Base-by-base conservation (phyloP, 495 filamentous ascomycete genomes). In the Neurospora sp. region DNA sequence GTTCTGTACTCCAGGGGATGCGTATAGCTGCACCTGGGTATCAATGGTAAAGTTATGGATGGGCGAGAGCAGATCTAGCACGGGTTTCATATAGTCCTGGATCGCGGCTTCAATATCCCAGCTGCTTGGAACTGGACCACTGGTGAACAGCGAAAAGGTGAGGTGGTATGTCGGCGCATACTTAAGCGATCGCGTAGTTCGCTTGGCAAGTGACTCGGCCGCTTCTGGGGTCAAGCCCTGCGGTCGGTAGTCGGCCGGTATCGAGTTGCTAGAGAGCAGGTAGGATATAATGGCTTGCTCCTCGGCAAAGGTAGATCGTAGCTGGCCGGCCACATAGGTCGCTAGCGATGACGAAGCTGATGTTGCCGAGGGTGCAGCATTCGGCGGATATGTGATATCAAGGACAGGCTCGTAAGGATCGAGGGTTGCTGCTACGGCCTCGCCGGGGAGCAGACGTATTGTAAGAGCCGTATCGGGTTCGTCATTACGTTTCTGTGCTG, bases 41-140 rank as follows among this genome's bases (percentile, higher is more conserved):
- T 98, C 96, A 44, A 99, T 90, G 27, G 96, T 98, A 80, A 99
- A 98, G 79, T 97, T 95, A 85, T 93, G 94, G 75, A 98, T 95
- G 18, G 89, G 85, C 3, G 89, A 87, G 37, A 98, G 87, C 39
- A 91, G 88, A 44, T 92, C 86, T 0, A 98, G 85, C 61, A 98
- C 86, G 1, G 96, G 95, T 20, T 88, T 84, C 78, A 99, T 87
- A 80, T 96, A 93, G 77, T 93, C 88, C 16, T 90, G 86, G 42
- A 98, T 87, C 7, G 94, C 94, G 48, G 86, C 83, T 76, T 97
- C 92, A 69, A 98, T 94, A 41, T 96, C 93, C 96, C 96, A 99
- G 38, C 89, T 92, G 9, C 92, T 96, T 9, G 96, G 96, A 9
- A 85, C 79, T 1, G 90, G 86, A 7, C 88, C 89, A 12, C 92